These are phyloP conservation scores for Urochloa ruziziensis DNA, from an alignment of 176 grass and related monocot species.

Conservation along the genomic window DNA sequence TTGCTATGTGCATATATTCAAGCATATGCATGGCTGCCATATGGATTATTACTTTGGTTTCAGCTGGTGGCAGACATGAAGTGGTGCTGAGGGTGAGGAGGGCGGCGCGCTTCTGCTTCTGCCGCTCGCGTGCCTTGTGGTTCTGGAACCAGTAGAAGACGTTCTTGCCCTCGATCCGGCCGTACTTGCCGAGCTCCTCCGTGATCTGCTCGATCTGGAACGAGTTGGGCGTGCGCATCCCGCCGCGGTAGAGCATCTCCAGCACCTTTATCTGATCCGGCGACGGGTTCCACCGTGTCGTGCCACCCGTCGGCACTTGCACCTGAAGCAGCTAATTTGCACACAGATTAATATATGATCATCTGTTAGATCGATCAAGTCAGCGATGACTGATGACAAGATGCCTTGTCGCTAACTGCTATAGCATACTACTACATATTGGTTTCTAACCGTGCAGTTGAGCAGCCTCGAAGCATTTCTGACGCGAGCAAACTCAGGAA, in stretches of 20 bases:
- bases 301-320: constrained; percentile 48
- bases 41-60: constrained; percentile 28
- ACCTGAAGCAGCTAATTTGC: constrained; percentile 20
- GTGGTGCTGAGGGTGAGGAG: constrained; percentile 62
- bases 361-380: neutral
- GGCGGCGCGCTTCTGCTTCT: constrained; percentile 93
- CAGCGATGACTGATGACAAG: neutral
- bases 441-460: constrained; percentile 31
- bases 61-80: neutral
- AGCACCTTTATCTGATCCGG: constrained; percentile 86
- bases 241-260: constrained; percentile 71
- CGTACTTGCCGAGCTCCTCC: constrained; percentile 69
- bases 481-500: constrained; percentile 27
- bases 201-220: constrained; percentile 87
- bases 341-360: neutral
- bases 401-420: neutral
- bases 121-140: constrained; percentile 89
- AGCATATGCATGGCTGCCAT: neutral
- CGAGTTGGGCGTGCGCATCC: constrained; percentile 85
- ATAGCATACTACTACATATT: no score
- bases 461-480: constrained; percentile 40
- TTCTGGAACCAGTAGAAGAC: constrained; percentile 99
- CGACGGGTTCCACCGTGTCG: constrained; percentile 89
- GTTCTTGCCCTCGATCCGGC: constrained; percentile 92
- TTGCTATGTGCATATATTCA: neutral